Conservation (phyloP, 2,329 filamentous ascomycete genomes). For the Calonectria naviculata region DNA sequence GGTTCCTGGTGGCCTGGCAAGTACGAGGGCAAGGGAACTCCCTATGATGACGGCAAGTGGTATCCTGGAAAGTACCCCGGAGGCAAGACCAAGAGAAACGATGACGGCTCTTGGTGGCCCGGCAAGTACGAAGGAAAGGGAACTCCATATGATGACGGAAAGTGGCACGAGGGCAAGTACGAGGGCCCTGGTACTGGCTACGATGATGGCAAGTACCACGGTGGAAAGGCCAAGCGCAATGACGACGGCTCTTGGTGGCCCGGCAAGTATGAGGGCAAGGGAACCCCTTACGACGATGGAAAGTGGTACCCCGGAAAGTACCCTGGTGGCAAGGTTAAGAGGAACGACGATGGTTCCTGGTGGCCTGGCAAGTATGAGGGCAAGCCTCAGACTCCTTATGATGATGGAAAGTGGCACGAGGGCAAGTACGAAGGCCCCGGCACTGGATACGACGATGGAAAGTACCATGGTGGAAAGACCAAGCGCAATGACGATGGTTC, state of each 20-base stretch:
- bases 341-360: background rate
- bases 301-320: no score
- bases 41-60: background rate
- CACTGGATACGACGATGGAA: background rate
- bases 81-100: background rate
- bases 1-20: background rate
- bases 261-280: background rate
- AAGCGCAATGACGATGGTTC: background rate
- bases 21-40: background rate
- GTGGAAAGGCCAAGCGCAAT: no score
- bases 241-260: no score
- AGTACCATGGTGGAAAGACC: background rate
- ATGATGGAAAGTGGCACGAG: background rate
- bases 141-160: no score
- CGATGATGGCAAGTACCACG: no score
- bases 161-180: no score
- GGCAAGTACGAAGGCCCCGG: background rate
- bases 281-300: background rate
- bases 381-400: background rate
- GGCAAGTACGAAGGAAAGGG: constrained; percentile 2
- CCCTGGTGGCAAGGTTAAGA: background rate
- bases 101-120: background rate
- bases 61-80: background rate
- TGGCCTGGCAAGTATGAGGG: background rate
- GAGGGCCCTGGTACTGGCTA: no score